Evolutionary conservation across 2,329 filamentous ascomycete species (phyloP).

Genomic region (Aurifilum marmelostoma): DNA sequence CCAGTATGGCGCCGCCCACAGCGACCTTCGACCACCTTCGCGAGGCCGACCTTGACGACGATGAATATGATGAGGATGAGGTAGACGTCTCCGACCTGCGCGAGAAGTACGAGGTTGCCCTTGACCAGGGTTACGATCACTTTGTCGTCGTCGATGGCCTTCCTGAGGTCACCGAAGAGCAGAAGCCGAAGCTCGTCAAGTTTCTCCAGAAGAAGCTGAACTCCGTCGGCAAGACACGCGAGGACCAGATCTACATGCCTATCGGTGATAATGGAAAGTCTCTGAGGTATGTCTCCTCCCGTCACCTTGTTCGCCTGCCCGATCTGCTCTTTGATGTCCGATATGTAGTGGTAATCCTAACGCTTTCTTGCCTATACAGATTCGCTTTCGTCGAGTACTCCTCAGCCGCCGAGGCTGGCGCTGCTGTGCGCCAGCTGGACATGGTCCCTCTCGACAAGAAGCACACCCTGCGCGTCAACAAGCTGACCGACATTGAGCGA

Average conservation of each 20-base stretch:
- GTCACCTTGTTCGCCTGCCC: slow-evolving; percentile 17
- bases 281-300: slow-evolving; percentile 67
- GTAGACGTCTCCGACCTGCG: slow-evolving; percentile 93
- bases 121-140: slow-evolving; percentile 94
- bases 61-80: slow-evolving; percentile 88
- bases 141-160: slow-evolving; percentile 97
- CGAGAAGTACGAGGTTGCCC: slow-evolving; percentile 92
- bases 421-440: slow-evolving; percentile 87
- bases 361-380: slow-evolving; percentile 47
- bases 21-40: slow-evolving; percentile 84
- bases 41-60: slow-evolving; percentile 84
- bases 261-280: slow-evolving; percentile 85
- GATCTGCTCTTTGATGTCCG: neutral
- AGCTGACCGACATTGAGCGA: slow-evolving; percentile 95
- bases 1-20: slow-evolving; percentile 75
- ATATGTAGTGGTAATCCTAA: slow-evolving; percentile 17
- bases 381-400: slow-evolving; percentile 98
- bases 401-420: slow-evolving; percentile 84
- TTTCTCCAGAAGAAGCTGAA: slow-evolving; percentile 94
- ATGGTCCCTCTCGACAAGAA: slow-evolving; percentile 91
- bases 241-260: slow-evolving; percentile 93
- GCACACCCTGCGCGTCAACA: slow-evolving; percentile 95
- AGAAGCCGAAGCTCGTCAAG: slow-evolving; percentile 92
- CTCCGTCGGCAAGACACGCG: slow-evolving; percentile 79
- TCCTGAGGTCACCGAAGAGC: slow-evolving; percentile 84